Percentiles rank a stretch among this genome's conserved stretches.
Conservation (phyloP, 495 filamentous ascomycete genomes). For the Sordaria brevicollis region DNA sequence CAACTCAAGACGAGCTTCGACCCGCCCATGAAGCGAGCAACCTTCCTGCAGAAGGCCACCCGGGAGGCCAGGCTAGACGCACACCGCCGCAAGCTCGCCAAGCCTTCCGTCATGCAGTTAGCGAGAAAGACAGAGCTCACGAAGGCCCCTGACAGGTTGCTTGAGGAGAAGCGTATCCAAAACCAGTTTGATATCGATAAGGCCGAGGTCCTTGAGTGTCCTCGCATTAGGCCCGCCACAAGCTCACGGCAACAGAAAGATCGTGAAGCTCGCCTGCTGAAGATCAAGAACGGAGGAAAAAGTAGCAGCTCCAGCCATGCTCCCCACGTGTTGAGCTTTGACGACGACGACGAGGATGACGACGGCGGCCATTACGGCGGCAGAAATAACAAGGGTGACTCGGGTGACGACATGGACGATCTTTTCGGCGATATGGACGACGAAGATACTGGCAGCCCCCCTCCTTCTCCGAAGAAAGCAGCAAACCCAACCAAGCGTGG, state of each 20-base stretch:
- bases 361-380: not conserved
- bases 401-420: slow-evolving; percentile 2
- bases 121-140: slow-evolving; percentile 20
- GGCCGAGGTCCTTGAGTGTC: not conserved
- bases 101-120: slow-evolving; percentile 10
- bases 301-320: not conserved
- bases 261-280: slow-evolving; percentile 17
- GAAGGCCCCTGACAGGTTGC: slow-evolving; percentile 27
- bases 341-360: slow-evolving; percentile 11
- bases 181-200: slow-evolving; percentile 12
- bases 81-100: slow-evolving; percentile 12
- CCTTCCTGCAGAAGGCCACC: slow-evolving; percentile 9
- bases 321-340: slow-evolving; percentile 11
- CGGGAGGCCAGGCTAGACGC: slow-evolving; percentile 2
- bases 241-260: not conserved
- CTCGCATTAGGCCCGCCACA: not conserved
- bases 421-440: slow-evolving; percentile 8
- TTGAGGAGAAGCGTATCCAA: slow-evolving; percentile 22
- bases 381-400: not conserved
- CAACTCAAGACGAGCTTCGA: not conserved
- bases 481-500: not conserved
- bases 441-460: not conserved
- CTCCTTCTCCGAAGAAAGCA: not conserved
- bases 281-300: slow-evolving; percentile 12
- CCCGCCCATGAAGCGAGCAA: slow-evolving; percentile 2